These are phyloP conservation scores for Galerina marginata DNA, from an alignment of 768 basidiomycete species.

Conservation along the genomic window DNA sequence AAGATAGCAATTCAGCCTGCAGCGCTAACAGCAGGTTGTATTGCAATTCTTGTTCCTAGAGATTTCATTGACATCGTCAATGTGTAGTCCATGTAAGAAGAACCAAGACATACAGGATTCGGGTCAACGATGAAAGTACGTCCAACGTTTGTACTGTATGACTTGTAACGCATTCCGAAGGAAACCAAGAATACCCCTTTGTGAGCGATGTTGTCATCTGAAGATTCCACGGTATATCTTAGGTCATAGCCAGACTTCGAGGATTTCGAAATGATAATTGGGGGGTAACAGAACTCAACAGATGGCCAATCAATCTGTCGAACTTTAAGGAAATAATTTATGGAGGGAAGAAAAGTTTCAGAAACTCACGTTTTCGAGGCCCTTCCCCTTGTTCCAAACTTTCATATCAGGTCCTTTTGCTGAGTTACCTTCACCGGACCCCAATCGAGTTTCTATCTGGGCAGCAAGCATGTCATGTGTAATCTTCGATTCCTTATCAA, in stretches of 20 bases:
- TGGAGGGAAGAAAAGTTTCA: background rate
- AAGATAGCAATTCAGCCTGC: constrained; percentile 74
- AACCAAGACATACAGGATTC: constrained; percentile 58
- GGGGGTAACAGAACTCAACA: constrained; percentile 93
- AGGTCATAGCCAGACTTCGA: constrained; percentile 87
- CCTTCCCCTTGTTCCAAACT: constrained; percentile 84
- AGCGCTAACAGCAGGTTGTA: constrained; percentile 81
- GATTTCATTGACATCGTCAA: constrained; percentile 3
- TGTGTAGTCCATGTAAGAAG: background rate
- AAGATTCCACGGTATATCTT: constrained; percentile 84
- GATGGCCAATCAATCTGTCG: constrained; percentile 84
- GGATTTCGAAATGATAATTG: constrained; percentile 94
- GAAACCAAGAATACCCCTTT: constrained; percentile 89
- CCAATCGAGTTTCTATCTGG: constrained; percentile 87
- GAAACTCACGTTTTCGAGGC: constrained; percentile 70
- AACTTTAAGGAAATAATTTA: constrained; percentile 8
- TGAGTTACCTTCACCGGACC: constrained; percentile 78
- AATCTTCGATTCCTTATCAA: constrained; percentile 91
- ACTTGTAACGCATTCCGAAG: constrained; percentile 90
- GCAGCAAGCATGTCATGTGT: constrained; percentile 86
- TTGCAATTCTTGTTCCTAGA: constrained; percentile 88
- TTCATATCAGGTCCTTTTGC: constrained; percentile 91
- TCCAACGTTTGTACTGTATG: constrained; percentile 91
- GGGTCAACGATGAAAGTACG: constrained; percentile 97
- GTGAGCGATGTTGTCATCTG: constrained; percentile 80